Base-by-base conservation (phyloP, 2,329 filamentous ascomycete species). In the Fusarium continuum region DNA sequence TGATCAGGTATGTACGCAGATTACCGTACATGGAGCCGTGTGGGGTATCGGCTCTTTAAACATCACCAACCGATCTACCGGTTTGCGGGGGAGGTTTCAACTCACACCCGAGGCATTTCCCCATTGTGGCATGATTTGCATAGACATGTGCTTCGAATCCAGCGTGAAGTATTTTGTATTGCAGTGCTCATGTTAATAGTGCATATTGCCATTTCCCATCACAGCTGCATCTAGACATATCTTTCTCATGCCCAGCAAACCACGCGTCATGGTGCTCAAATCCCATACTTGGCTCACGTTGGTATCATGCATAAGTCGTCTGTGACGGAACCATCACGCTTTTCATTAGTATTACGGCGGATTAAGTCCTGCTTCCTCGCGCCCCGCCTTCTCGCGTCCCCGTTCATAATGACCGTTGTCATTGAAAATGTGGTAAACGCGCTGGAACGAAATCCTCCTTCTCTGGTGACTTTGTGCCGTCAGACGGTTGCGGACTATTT, bases 351-450 rank as follows among this genome's bases (percentile, higher is more conserved):
- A 51, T 59, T 69, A 67, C 53, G 51, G 49, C 34, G 49, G 53
- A 48, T 29, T 25, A 23, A 55, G 25, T 60, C 47, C 16, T 20
- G 25, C 9, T 45, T 31, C 20, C n/a, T 19, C 19, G 8, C 14
- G 5, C 34, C 11, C 3, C 14, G 9, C n/a, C n/a, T n/a, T n/a
- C n/a, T n/a, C n/a, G n/a, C n/a, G n/a, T n/a, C 16, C 34, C 16
- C 28, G 17, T 29, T 23, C n/a, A n/a, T n/a, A n/a, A 39, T 19
- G 14, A 19, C 8, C 11, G 25, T 25, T 22, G n/a, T 74, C 59
- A 85, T 63, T 76, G 76, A 75, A 88, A 85, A 49, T 80, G 79
- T 31, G 86, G 86, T 56, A 89, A 72, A 55, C 85, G 79, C 29
- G 86, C 86, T 5, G 86, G 85, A 19, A 88, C 77, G 64, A 88